Base-by-base conservation (phyloP, 345 rosid species). In the Hypericum perforatum region DNA sequence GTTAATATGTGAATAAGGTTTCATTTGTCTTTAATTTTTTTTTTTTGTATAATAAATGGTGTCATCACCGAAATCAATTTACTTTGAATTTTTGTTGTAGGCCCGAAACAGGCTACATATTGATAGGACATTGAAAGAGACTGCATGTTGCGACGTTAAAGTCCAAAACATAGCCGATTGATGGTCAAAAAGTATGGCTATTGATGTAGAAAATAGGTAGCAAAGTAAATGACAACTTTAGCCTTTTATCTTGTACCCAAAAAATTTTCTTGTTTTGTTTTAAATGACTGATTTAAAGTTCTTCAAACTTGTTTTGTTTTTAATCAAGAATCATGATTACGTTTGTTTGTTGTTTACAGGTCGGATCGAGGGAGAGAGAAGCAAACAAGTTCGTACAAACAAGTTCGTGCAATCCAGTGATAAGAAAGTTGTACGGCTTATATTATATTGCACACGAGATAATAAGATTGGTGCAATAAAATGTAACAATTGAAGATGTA, bases 321-420 rank as follows among this genome's bases (percentile, higher is more conserved):
- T 71, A 66, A 82, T 79, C 79, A 82, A 75, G 63, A 62, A 39
- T 37, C 40, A 79, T 79, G 77, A 76, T 82, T 76, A 48, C 39
- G 11, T 39, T 16, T 58, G 43, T 49, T 63, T 49, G 70, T 64
- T 63, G 71, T 52, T 58, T 73, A 70, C 80, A 78, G 80, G 39
- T 69, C 63, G 76, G 59, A 56, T 16, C 9, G 32, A 22, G 5
- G 40, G 12, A 37, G 57, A 50, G 32, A 38, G 43, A 41, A 45
- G 57, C 2, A 22, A 4, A 22, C 2, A 22, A n/a, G n/a, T n/a
- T n/a, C n/a, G n/a, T n/a, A n/a, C 2, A 22, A 4, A 22, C 2
- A 22, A 4, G 59, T 55, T 58, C 32, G 49, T 52, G 57, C 50
- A 40, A 22, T 2, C 55, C 62, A 53, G 56, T 60, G 22, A 56